Evolutionary conservation across 805 yeast species (phyloP), one percentile per base, ranked within the genome.

Genomic region (Pichia thaimueangensis): DNA sequence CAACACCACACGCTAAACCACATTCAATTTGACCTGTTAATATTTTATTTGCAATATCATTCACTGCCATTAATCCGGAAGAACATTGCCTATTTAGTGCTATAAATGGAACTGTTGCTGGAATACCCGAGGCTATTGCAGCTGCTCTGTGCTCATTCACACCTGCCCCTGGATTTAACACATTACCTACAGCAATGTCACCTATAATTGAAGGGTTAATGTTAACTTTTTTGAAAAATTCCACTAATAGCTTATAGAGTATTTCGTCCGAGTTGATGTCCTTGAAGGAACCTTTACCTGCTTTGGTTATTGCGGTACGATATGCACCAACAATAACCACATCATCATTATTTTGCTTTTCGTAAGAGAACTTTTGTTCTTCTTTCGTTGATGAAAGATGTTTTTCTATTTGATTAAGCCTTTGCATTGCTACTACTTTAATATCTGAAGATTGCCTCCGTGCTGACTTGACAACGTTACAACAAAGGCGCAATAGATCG

Each of bases 121-220:
- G 97, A 41, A 89, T 73, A 29, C 96, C 97, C 10, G 97, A 94
- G 17, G 89, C 93, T 45, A 91, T 73, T 52, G 76, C 72, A 32
- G 97, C 96, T 37, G 95, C 96, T 54, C 97, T 73, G 66, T 86
- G 95, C 66, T 89, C 97, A 43, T 83, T 82, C 42, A 93, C 96
- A 55, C 97, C 97, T 20, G 97, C 94, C 39, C 95, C 96, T 37
- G 78, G 75, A 68, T 89, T 87, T 58, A 89, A 73, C 22, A 91
- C 97, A 62, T 91, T 91, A 52, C 97, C 97, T 49, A 86, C 81
- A 25, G 82, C 82, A 45, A 91, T 81, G 56, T 91, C 97, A 54
- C 83, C 95, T 47, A 91, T 80, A 51, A 78, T 58, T 44, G 54
- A 49, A 24, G 64, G 62, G 52, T 76, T 78, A 35, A 76, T 65